Evolutionary conservation across 805 yeast genomes (phyloP), one percentile per base, ranked within the genome.

Genomic region (Metschnikowia kofuensis): DNA sequence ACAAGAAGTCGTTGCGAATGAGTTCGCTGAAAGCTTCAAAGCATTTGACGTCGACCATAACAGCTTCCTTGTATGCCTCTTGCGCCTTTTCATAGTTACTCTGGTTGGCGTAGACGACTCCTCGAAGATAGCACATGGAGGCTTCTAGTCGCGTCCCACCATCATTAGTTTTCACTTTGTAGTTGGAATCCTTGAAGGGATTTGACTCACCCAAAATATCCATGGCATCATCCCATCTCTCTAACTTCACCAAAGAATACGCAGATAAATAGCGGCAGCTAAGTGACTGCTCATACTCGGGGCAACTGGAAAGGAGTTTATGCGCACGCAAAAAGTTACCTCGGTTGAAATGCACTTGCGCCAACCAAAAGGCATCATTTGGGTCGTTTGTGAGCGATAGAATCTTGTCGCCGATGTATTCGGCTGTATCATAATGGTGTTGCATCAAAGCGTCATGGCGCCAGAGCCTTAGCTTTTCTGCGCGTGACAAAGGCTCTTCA

Each of bases 291-390:
- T 82, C 79, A 55, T 77, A 81, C 46, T 77, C 80, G 0, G 75
- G 69, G 32, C 76, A 73, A 12, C 80, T 76, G 14, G 81, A 67
- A 16, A 92, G 73, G 38, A 91, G 66, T 53, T 83, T 84, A 45
- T 89, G 79, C 1, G 96, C 97, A 32, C 97, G 74, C 37, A 84
- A 77, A 65, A 82, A 90, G 61, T 87, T 81, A 10, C 92, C 92
- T 48, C 81, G 82, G 48, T 83, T 74, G 65, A 82, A 89, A 64
- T 86, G 83, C 5, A 87, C 96, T 69, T 92, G 97, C 0, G 96
- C 97, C 30, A 92, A 74, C 97, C 97, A 91, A 66, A 89, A 92
- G 10, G 97, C 97, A 64, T 92, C 98, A 60, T 85, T 88, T 12
- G 96, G 87, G 61, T 91, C 97, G 50, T 78, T 77, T 0, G 97